A percentile compares a stretch with the other conserved stretches of the same genome.
These are phyloP conservation scores for Leccinum ochraceum DNA, from an alignment of 768 basidiomycete species.

Conservation along the genomic window DNA sequence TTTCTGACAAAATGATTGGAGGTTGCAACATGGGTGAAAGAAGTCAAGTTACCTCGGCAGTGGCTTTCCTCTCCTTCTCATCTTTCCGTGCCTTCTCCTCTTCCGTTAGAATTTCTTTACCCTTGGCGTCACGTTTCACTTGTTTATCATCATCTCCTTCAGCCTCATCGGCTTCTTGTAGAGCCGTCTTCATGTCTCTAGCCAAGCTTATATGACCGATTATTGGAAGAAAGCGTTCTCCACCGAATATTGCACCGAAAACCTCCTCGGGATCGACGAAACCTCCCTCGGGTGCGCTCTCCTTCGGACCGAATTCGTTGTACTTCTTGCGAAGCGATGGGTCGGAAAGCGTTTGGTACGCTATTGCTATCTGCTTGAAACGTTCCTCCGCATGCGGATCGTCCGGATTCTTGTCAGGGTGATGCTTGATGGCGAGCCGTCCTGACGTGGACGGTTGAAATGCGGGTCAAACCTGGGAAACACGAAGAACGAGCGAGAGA, in stretches of 20 bases:
- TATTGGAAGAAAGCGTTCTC: conserved; percentile 81
- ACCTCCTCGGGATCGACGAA: conserved; percentile 86
- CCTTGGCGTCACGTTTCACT: conserved; percentile 52
- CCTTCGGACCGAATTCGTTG: conserved; percentile 88
- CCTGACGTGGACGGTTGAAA: conserved; percentile 40
- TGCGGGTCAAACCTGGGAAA: not conserved
- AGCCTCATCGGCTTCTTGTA: conserved; percentile 83
- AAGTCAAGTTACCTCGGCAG: conserved; percentile 58
- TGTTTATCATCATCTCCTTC: conserved; percentile 46
- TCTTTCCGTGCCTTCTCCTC: conserved; percentile 78
- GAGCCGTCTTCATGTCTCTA: conserved; percentile 88
- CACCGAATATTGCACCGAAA: conserved; percentile 85
- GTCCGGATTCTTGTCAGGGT: conserved; percentile 90
- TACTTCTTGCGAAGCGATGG: conserved; percentile 76
- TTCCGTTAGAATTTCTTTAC: conserved; percentile 53
- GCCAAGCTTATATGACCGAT: conserved; percentile 89
- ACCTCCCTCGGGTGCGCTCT: conserved; percentile 79
- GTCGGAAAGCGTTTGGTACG: conserved; percentile 85
- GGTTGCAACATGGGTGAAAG: not conserved
- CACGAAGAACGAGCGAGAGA: not conserved
- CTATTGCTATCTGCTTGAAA: conserved; percentile 91
- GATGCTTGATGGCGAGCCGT: conserved; percentile 84
- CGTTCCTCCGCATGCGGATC: conserved; percentile 83
- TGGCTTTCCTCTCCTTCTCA: conserved; percentile 64
- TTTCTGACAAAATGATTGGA: conserved; percentile 51